These are phyloP conservation scores for Pyrus hybrid DNA, from an alignment of 331 rosid species.

Conservation along the genomic window DNA sequence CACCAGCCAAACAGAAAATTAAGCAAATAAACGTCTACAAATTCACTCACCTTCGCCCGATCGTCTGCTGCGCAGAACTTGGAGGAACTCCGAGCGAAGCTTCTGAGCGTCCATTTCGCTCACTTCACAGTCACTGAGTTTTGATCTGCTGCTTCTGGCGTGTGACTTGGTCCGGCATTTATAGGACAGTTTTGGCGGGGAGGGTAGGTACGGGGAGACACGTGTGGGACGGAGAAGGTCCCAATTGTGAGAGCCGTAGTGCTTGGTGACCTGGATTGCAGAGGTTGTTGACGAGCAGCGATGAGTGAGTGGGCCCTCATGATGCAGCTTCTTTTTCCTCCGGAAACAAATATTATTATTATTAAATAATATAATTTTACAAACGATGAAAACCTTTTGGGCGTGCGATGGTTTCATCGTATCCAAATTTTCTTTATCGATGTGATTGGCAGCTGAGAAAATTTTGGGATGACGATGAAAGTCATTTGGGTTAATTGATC, in stretches of 20 bases:
- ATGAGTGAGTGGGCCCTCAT: not conserved
- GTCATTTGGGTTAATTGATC: too few relatives aligned
- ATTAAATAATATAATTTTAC: not conserved
- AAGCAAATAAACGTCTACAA: not conserved
- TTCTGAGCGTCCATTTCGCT: constrained; percentile 23
- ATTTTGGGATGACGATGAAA: not conserved
- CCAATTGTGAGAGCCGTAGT: constrained; percentile 22
- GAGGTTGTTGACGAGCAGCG: not conserved
- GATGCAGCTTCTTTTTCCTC: not conserved
- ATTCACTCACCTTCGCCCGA: constrained; percentile 30
- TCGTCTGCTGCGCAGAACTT: constrained; percentile 45
- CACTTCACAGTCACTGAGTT: not conserved
- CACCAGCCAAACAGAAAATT: not conserved
- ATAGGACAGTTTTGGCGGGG: constrained; percentile 1
- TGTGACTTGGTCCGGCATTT: constrained; percentile 7
- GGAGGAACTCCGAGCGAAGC: constrained; percentile 48
- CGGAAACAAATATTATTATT: not conserved
- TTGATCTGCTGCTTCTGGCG: not conserved
- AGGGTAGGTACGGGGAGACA: not conserved
- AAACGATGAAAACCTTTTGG: not conserved
- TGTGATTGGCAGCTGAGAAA: not conserved
- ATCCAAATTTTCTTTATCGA: not conserved
- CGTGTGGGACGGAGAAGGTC: constrained; percentile 11
- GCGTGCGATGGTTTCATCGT: not conserved
- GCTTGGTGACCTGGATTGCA: not conserved